Evolutionary conservation across 345 rosid species (phyloP).

Genomic region (Dipteronia dyeriana): DNA sequence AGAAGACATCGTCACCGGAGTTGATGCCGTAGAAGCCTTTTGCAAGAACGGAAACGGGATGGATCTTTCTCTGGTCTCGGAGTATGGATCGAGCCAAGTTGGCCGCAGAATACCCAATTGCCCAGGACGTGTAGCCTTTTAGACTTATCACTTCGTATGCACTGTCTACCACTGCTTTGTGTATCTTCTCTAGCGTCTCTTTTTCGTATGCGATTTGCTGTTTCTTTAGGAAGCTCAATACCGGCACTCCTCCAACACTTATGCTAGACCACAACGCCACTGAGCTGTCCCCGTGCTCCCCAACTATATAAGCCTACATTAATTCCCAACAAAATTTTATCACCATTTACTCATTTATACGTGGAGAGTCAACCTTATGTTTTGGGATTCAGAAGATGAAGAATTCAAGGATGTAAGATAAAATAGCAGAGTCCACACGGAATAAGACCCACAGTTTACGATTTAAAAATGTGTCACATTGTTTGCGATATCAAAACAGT

Average conservation of each 20-base stretch:
- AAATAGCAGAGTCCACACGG: too few relatives aligned
- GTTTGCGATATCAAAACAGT: too few relatives aligned
- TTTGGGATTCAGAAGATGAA: too few relatives aligned
- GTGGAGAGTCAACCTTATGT: too few relatives aligned
- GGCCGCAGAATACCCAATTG: constrained; percentile 92
- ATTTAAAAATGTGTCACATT: too few relatives aligned
- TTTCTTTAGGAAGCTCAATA: constrained; percentile 71
- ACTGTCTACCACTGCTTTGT: constrained; percentile 58
- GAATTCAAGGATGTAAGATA: too few relatives aligned
- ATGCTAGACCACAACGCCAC: constrained; percentile 97
- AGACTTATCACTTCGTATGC: constrained; percentile 86
- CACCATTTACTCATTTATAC: too few relatives aligned
- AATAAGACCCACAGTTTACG: too few relatives aligned
- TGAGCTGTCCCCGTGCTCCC: constrained; percentile 96
- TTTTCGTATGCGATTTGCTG: constrained; percentile 77
- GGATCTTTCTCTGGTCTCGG: constrained; percentile 89
- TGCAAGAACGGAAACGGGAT: constrained; percentile 86
- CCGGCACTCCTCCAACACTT: constrained; percentile 87
- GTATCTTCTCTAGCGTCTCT: constrained; percentile 73
- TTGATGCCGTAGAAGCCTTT: constrained; percentile 79
- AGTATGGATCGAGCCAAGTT: constrained; percentile 69
- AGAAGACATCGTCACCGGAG: constrained; percentile 73
- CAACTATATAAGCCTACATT: constrained; percentile 72
- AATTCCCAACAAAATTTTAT: too few relatives aligned
- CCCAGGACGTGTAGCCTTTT: constrained; percentile 99